Conservation (phyloP, 2,329 filamentous ascomycete genomes). For the Xylaria polymorpha region DNA sequence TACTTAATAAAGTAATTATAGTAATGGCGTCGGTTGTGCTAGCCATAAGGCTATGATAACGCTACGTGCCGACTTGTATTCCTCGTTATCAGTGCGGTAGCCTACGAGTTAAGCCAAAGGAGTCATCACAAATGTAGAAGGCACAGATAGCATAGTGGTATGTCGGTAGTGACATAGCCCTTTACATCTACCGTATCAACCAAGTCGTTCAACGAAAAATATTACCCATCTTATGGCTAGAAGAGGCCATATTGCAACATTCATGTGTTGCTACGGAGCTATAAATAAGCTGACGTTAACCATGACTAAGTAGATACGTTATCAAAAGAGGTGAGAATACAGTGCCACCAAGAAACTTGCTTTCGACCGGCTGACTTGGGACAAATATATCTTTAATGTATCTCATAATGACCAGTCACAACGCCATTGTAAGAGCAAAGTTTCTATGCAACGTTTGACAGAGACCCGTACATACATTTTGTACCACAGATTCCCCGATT, state of each 20-base stretch:
- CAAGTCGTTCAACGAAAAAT: too few relatives aligned
- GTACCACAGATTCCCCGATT: neutral
- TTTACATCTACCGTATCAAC: neutral
- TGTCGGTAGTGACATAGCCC: neutral
- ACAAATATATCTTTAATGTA: neutral
- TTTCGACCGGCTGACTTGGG: neutral
- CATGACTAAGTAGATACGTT: neutral
- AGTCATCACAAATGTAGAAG: too few relatives aligned
- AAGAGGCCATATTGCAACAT: too few relatives aligned
- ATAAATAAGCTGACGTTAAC: neutral
- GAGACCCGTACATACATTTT: neutral
- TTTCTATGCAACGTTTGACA: slow-evolving; percentile 10
- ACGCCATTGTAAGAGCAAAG: neutral
- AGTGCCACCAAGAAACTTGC: neutral
- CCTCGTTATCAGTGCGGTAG: neutral
- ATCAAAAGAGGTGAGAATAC: neutral
- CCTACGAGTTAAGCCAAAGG: neutral
- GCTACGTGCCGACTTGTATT: neutral
- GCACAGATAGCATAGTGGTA: too few relatives aligned
- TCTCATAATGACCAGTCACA: neutral
- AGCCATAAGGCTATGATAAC: neutral
- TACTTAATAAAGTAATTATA: neutral
- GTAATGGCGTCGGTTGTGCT: neutral
- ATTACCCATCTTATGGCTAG: too few relatives aligned
- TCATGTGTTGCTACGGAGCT: too few relatives aligned